These are phyloP conservation scores for Colletotrichum nymphaeae DNA, from an alignment of 2,329 filamentous ascomycete genomes.

Conservation along the genomic window DNA sequence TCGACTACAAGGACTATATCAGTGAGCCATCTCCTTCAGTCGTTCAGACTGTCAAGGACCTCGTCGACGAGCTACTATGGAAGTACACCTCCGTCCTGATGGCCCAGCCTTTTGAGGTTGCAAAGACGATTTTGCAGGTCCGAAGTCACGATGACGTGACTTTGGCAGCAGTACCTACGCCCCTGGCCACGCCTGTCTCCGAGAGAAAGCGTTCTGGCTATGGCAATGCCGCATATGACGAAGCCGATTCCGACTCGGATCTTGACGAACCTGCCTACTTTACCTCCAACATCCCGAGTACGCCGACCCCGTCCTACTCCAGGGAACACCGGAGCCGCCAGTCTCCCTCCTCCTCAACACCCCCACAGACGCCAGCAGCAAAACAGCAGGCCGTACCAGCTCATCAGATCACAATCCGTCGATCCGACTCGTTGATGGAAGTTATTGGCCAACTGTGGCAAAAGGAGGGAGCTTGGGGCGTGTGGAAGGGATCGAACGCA, in stretches of 20 bases:
- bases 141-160: conserved; percentile 62
- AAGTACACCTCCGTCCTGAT: conserved; percentile 91
- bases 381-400: conserved; percentile 49
- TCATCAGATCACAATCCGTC: conserved; percentile 77
- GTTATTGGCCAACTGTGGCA: conserved; percentile 90
- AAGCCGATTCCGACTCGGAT: conserved; percentile 73
- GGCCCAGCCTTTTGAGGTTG: conserved; percentile 96
- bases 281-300: conserved; percentile 70
- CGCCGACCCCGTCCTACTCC: conserved; percentile 59
- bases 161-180: conserved; percentile 37
- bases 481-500: conserved; percentile 94
- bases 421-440: conserved; percentile 84
- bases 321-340: conserved; percentile 48
- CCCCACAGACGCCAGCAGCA: conserved; percentile 48
- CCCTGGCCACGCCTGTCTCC: conserved; percentile 42
- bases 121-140: conserved; percentile 91
- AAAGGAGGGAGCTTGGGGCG: conserved; percentile 88
- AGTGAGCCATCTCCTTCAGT: conserved; percentile 80
- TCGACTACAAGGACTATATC: conserved; percentile 92
- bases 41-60: conserved; percentile 78
- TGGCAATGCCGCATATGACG: conserved; percentile 49
- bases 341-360: conserved; percentile 42
- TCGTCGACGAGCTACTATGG: conserved; percentile 88
- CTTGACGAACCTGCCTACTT: conserved; percentile 88
- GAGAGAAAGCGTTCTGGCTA: conserved; percentile 47